Evolutionary conservation across 1,139 yeast genomes (phyloP), one percentile per base, ranked within the genome.

Genomic region (Petasospora fabianii): DNA sequence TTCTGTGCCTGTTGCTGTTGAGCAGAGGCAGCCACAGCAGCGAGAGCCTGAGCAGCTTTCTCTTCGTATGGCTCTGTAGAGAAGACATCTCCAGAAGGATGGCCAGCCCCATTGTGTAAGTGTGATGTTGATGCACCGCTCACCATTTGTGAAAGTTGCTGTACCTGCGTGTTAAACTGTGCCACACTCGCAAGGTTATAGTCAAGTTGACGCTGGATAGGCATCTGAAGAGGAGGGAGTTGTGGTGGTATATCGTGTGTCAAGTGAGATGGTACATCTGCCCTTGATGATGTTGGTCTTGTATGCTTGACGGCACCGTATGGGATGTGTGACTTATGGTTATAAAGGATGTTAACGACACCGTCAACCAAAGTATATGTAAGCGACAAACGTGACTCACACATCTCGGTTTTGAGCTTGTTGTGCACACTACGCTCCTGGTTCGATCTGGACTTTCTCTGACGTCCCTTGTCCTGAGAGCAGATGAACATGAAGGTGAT

Each of bases 401-500:
- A 68, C 12, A 58, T 56, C 40, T 64, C 66, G 3, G 64, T 61
- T 48, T 68, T 68, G 34, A 68, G 47, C 44, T 58, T 62, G 49
- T 67, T 67, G 11, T 55, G 45, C 15, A 65, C 58, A 18, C 50
- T 57, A 38, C 70, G 56, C 39, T 64, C 62, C 35, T 61, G 56
- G 11, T 57, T 62, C 31, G 69, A 60, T 38, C 71, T 50, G 11
- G 69, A 63, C 40, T 61, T 64, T 34, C 73, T 58, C 43, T 67
- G 68, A 27, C 63, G 58, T 8, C 58, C 50, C 36, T 56, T 60
- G 43, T 68, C 73, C 43, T 68, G 72, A 3, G 70, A 62, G 41
- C 73, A 68, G 16, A 68, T 60, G 43, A 65, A 67, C 62, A 61
- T 62, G 56, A 69, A 65, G 2, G 69, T 54, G 28, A 66, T 58